These are phyloP conservation scores for Boletus bicolor DNA, from an alignment of 768 basidiomycete genomes.

Conservation along the genomic window DNA sequence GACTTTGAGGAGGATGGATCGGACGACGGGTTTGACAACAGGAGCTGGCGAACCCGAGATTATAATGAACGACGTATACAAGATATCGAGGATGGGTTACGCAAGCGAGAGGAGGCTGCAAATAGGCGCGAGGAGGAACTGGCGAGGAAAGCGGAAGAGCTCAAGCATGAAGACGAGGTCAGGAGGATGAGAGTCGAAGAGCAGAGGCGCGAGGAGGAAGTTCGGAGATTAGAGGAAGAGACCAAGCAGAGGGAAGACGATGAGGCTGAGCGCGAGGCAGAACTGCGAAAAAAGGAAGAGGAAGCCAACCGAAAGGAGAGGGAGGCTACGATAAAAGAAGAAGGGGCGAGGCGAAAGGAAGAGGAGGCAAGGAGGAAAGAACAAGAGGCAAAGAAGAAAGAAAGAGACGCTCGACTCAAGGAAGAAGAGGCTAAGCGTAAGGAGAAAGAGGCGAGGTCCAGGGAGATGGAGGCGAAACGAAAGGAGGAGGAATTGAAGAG, in stretches of 20 bases:
- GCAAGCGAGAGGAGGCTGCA: conserved; percentile 34
- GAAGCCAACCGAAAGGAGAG: conserved; percentile 30
- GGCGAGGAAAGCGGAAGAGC: conserved; percentile 37
- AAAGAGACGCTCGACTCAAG: conserved; percentile 16
- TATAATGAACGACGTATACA: conserved; percentile 33
- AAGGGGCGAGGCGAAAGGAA: conserved; percentile 22
- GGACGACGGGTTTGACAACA: conserved; percentile 33
- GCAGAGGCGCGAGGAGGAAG: conserved; percentile 30
- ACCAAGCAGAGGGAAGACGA: conserved; percentile 26
- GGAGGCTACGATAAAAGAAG: conserved; percentile 27
- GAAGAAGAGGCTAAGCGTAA: conserved; percentile 30
- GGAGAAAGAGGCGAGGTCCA: conserved; percentile 24
- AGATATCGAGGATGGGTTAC: conserved; percentile 31
- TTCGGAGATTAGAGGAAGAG: conserved; percentile 25
- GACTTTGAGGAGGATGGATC: conserved; percentile 29
- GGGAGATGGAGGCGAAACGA: conserved; percentile 20
- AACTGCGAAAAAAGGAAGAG: conserved; percentile 32
- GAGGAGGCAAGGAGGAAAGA: conserved; percentile 30
- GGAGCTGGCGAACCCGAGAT: conserved; percentile 27
- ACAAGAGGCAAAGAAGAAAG: conserved; percentile 19
- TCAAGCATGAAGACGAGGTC: conserved; percentile 29
- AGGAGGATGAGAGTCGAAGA: conserved; percentile 25
- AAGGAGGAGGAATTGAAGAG: conserved; percentile 20
- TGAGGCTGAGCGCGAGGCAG: conserved; percentile 25
- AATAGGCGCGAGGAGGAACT: conserved; percentile 33